Evolutionary conservation across 768 basidiomycete genomes (phyloP), one percentile per base, ranked within the genome.

Genomic region (Russula brevipes): DNA sequence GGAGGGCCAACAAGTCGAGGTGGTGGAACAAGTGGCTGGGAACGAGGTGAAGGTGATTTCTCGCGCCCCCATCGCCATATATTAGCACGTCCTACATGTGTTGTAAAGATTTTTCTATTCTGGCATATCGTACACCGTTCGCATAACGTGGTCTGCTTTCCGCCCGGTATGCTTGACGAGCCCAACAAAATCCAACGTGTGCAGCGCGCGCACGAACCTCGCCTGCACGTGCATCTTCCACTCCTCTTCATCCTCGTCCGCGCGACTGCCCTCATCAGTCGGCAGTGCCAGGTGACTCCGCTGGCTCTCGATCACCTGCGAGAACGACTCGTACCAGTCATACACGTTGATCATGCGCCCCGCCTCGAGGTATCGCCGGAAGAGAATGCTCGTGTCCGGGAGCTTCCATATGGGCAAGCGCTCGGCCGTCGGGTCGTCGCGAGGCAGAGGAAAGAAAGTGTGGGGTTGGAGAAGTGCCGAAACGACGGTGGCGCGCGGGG

Each of bases 311-410:
- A 93, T 73, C 38, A 82, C 86, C 24, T 78, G 72, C 38, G 82
- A 79, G 72, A 94, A 94, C 30, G 87, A 82, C 67, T 89, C 85
- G 69, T 85, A 92, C 92, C 91, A 93, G 72, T 94, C 92, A 71
- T 89, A 92, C 2, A 91, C 81, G 70, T 94, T 94, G 73, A 94
- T 84, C 82, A 88, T 82, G 74, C 81, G 86, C 50, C 89, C 89
- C 52, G 88, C 87, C 69, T 91, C 86, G 47, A 86, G 78, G 73
- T 91, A 94, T 24, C 89, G 80, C 52, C 76, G 77, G 76, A 93
- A 90, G 14, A 93, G 76, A 61, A 93, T 88, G 68, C 83, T 86
- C 1, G 83, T 86, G 68, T 94, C 91, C 0, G 89, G 86, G 46
- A 88, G 78, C 51, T 81, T 77, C 77, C 78, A 81, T 6, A 85